Percentiles rank a stretch among this genome's conserved stretches.
phyloP scores from a whole-genome alignment of 306 rosid genomes.

The Acacia acuminata region DNA sequence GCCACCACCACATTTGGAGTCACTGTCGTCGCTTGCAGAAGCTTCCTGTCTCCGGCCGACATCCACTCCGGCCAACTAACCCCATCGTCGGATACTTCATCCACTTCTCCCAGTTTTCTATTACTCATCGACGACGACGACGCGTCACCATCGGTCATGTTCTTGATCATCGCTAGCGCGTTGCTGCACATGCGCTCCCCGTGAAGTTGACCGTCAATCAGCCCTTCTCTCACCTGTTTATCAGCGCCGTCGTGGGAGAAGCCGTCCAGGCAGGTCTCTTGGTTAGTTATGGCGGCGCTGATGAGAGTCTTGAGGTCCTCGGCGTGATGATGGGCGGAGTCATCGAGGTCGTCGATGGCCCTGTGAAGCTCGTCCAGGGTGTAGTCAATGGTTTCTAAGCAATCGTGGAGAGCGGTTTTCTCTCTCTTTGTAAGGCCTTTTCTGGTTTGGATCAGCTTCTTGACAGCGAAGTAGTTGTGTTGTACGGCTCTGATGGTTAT shows the following conservation, averaged over 20 bases:
- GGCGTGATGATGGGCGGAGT: conserved; percentile 48
- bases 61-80: conserved; percentile 83
- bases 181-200: conserved; percentile 76
- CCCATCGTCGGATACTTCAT: neutral
- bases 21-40: conserved; percentile 53
- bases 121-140: neutral
- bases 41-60: conserved; percentile 61
- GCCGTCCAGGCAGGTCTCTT: conserved; percentile 84
- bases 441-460: conserved; percentile 29
- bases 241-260: conserved; percentile 69
- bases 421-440: conserved; percentile 48
- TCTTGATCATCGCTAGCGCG: conserved; percentile 77
- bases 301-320: conserved; percentile 73
- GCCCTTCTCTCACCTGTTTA: conserved; percentile 41
- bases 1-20: conserved; percentile 74
- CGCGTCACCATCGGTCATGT: conserved; percentile 71
- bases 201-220: conserved; percentile 47
- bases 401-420: conserved; percentile 70
- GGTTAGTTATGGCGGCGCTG: conserved; percentile 87
- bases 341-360: conserved; percentile 42
- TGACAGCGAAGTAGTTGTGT: conserved; percentile 43
- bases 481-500: conserved; percentile 49
- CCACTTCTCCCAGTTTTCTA: conserved; percentile 39
- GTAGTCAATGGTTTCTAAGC: conserved; percentile 65
- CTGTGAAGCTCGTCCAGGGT: conserved; percentile 66